Percentiles rank a stretch among this genome's conserved stretches.
These are phyloP conservation scores for Penicillium turbatum DNA, from an alignment of 495 filamentous ascomycete genomes.

Conservation along the genomic window DNA sequence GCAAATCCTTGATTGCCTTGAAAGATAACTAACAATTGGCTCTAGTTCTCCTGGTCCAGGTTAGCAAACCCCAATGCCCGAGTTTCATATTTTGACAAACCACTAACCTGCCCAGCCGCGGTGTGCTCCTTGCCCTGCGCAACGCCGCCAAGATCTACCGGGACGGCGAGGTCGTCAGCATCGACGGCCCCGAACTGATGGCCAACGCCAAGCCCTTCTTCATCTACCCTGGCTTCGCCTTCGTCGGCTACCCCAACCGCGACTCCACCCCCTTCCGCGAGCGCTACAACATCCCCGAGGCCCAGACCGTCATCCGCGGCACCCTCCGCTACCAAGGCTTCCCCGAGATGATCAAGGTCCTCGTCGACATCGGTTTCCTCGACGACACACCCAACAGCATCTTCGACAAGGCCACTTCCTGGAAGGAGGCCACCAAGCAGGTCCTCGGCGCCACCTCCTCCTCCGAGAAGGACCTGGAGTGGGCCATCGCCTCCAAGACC, in stretches of 20 bases:
- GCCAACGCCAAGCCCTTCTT: slow-evolving; percentile 81
- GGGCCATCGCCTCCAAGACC: slow-evolving; percentile 70
- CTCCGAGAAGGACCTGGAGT: slow-evolving; percentile 61
- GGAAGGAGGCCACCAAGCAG: slow-evolving; percentile 78
- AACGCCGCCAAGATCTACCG: slow-evolving; percentile 84
- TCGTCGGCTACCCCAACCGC: slow-evolving; percentile 91
- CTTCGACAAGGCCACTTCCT: slow-evolving; percentile 60
- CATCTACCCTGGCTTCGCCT: slow-evolving; percentile 84
- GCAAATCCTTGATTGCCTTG: background rate
- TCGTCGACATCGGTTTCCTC: slow-evolving; percentile 86
- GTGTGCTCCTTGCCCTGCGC: slow-evolving; percentile 78
- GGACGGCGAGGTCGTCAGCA: slow-evolving; percentile 65
- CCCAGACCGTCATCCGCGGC: slow-evolving; percentile 53
- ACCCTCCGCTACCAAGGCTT: slow-evolving; percentile 84
- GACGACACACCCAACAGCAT: slow-evolving; percentile 57
- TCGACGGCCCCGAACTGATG: slow-evolving; percentile 71
- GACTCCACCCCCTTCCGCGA: slow-evolving; percentile 84
- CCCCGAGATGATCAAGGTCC: slow-evolving; percentile 77
- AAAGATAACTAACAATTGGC: background rate
- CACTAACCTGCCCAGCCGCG: slow-evolving; percentile 54
- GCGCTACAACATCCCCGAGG: slow-evolving; percentile 86
- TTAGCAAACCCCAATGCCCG: background rate
- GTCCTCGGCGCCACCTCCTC: slow-evolving; percentile 62
- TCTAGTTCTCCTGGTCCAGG: slow-evolving; percentile 71
- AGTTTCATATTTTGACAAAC: background rate